Percentiles rank a stretch among this genome's conserved stretches.
These are phyloP conservation scores for Baeospora myosura DNA, from an alignment of 1,284 basidiomycete species.

Conservation along the genomic window DNA sequence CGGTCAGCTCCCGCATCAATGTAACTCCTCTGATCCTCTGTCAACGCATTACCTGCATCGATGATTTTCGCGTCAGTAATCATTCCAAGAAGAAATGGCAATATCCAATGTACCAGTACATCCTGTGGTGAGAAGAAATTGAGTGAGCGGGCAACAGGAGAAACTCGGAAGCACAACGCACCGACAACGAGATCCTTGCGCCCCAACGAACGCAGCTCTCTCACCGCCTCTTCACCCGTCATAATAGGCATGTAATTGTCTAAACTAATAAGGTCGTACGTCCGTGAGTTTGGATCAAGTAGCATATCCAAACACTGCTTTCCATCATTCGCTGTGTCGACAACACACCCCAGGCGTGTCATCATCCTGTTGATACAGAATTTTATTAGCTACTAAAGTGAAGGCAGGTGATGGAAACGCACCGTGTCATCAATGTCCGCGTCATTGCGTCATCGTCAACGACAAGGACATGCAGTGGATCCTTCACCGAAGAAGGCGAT, in stretches of 20 bases:
- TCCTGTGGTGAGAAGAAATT: background rate
- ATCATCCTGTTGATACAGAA: conserved; percentile 26
- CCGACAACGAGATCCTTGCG: conserved; percentile 67
- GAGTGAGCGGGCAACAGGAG: too few species aligned
- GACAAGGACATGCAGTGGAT: conserved; percentile 21
- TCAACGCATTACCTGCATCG: conserved; percentile 11
- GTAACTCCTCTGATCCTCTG: conserved; percentile 12
- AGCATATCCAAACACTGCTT: conserved; percentile 18
- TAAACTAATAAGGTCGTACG: background rate
- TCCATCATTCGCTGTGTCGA: conserved; percentile 43
- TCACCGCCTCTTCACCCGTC: conserved; percentile 23
- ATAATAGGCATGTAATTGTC: conserved; percentile 19
- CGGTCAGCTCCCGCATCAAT: conserved; percentile 11
- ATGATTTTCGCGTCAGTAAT: background rate
- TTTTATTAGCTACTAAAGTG: conserved; percentile 3
- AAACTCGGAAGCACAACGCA: conserved; percentile 19
- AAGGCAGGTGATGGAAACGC: background rate
- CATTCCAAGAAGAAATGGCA: too few species aligned
- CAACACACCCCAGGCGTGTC: conserved; percentile 37
- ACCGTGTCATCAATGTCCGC: conserved; percentile 34
- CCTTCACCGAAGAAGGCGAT: background rate
- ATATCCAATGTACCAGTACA: conserved; percentile 1
- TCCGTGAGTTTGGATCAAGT: background rate
- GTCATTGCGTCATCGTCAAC: conserved; percentile 36
- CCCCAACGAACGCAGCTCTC: conserved; percentile 15